Evolutionary conservation across 305 asterid species (phyloP).

Genomic region (Petunia hybrid): DNA sequence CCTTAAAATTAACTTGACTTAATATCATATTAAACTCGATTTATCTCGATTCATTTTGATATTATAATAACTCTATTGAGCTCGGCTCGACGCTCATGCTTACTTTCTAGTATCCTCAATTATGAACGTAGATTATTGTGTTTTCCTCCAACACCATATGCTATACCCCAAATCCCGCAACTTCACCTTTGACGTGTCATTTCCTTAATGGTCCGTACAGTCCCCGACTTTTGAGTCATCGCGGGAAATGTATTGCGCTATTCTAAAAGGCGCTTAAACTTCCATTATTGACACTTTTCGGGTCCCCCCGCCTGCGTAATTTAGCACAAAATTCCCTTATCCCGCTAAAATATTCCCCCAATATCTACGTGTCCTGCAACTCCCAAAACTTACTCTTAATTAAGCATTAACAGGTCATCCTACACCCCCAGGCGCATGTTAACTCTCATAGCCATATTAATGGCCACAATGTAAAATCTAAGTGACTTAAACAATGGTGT

Average conservation of each 20-base stretch:
- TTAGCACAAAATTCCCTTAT: neutral
- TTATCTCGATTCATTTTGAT: too few species aligned
- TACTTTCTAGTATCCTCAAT: too few species aligned
- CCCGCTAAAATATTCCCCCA: constrained; percentile 28
- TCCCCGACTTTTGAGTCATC: constrained; percentile 39
- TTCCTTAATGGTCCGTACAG: constrained; percentile 16
- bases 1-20: too few species aligned
- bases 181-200: constrained; percentile 34
- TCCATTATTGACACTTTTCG: neutral
- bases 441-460: neutral
- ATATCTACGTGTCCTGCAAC: neutral
- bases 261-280: constrained; percentile 24
- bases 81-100: too few species aligned
- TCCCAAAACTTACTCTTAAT: neutral
- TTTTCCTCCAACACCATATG: neutral
- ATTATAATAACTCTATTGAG: too few species aligned
- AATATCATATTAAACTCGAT: too few species aligned
- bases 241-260: constrained; percentile 41
- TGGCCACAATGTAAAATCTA: neutral
- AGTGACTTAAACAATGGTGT: constrained; percentile 37
- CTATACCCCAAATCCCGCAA: neutral
- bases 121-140: neutral
- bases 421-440: constrained; percentile 1
- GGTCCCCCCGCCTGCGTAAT: constrained; percentile 28
- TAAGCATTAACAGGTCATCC: neutral